Base-by-base conservation (phyloP, 1,284 basidiomycete genomes). In the Inonotus hispidus region DNA sequence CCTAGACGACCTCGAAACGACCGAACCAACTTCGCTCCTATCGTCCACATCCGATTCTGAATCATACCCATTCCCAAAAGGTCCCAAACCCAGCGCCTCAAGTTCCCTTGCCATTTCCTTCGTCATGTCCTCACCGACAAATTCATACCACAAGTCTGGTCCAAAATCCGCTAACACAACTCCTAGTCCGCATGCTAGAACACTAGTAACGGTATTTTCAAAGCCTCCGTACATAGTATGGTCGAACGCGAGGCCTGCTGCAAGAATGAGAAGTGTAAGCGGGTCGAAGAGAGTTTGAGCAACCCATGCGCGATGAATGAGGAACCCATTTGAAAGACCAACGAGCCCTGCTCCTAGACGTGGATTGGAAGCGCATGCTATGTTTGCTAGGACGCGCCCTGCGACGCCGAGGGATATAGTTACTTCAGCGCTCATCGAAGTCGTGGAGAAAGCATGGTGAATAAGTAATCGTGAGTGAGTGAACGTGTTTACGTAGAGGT, bases 291-390 rank as follows among this genome's bases (percentile, higher is more conserved):
- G 85, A 68, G 78, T 78, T 69, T 86, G 87, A 63, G 79, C 78
- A 63, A 86, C 70, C 59, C 56, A 58, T 41, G 88, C 89, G 68
- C 89, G 87, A 53, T 83, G 81, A 58, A 88, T 77, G 46, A 89
- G 81, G 23, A 87, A 79, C 49, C 87, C 87, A 71, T 90, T 88
- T 87, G 87, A 90, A 23, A 90, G 72, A 14, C 87, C 87, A 56
- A 90, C 75, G 62, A 90, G 77, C 11, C 82, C 81, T 14, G 82
- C 82, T 62, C 72, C 74, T 41, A 75, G 66, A 58, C 73, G 76
- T 62, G 75, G 67, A 67, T 56, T 32, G 39, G 57, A 16, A 11
- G 39, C 43, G 41, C 46, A 64, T 21, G 46, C 19, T 7, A 58
- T 50, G 37, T 60, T 61, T 27, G 54, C 63, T 23, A 61, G 53